Conservation (phyloP, 768 basidiomycete species). For the Crucibulum laeve region DNA sequence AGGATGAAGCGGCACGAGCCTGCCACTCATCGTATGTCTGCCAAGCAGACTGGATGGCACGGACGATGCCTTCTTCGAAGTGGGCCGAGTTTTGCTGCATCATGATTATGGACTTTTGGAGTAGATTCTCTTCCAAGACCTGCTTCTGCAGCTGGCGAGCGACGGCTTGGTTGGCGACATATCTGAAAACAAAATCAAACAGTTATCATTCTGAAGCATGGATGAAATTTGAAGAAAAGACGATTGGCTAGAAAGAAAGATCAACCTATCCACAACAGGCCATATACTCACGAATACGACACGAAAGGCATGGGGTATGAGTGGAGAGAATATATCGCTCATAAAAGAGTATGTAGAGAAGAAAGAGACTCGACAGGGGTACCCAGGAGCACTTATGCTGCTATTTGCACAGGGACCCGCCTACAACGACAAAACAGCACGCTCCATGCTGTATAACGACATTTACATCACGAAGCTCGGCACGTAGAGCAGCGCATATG, state of each 20-base stretch:
- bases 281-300: background rate
- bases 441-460: too few species aligned
- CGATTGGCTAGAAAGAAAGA: too few species aligned
- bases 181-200: conserved; percentile 30
- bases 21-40: conserved; percentile 95
- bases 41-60: conserved; percentile 95
- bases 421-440: too few species aligned
- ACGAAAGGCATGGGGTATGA: too few species aligned
- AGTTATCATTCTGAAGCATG: background rate
- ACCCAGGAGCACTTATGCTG: too few species aligned
- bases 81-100: conserved; percentile 97
- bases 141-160: conserved; percentile 82
- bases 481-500: too few species aligned
- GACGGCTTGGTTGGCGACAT: conserved; percentile 68
- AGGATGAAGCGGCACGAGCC: conserved; percentile 67
- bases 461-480: too few species aligned
- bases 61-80: conserved; percentile 96
- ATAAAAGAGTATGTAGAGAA: background rate
- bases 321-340: too few species aligned
- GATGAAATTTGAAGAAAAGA: too few species aligned
- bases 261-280: background rate
- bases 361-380: too few species aligned
- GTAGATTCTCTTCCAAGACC: conserved; percentile 94
- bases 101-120: conserved; percentile 96
- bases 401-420: too few species aligned